phyloP scores from a whole-genome alignment of 805 yeast genomes.

The Wickerhamomyces kurtzmanii region DNA sequence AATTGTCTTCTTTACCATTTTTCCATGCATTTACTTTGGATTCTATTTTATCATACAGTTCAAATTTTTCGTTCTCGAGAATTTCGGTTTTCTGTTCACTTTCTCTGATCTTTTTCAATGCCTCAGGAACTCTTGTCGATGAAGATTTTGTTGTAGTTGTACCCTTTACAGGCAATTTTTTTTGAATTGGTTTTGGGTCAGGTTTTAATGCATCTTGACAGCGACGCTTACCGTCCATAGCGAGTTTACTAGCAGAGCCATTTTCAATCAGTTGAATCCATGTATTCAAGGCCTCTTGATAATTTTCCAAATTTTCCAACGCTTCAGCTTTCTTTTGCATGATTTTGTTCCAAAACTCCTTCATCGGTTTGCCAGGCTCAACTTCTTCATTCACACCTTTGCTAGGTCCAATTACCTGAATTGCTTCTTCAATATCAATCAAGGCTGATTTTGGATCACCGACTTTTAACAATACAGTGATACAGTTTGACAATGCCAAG shows the following conservation, averaged over 20 bases:
- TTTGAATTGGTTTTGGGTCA: conserved; percentile 21
- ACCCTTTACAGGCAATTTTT: conserved; percentile 5
- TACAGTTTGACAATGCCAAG: conserved; percentile 66
- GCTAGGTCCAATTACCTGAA: conserved; percentile 21
- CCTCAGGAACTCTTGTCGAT: conserved; percentile 21
- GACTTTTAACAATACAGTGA: conserved; percentile 52
- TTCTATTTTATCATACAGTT: conserved; percentile 55
- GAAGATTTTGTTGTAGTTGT: conserved; percentile 12
- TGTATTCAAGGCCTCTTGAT: conserved; percentile 45
- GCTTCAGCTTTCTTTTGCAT: conserved; percentile 71
- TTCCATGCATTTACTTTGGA: conserved; percentile 52
- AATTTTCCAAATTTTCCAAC: conserved; percentile 69
- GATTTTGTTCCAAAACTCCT: conserved; percentile 68
- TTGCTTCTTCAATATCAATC: conserved; percentile 19
- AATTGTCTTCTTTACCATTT: conserved; percentile 66
- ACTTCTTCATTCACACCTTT: conserved; percentile 29
- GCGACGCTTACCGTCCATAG: conserved; percentile 77
- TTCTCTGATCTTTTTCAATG: conserved; percentile 40
- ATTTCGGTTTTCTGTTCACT: conserved; percentile 33
- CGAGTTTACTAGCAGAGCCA: conserved; percentile 54
- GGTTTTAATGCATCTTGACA: conserved; percentile 62
- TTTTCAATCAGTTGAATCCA: conserved; percentile 57
- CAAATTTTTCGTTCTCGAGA: conserved; percentile 47
- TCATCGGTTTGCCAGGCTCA: conserved; percentile 44
- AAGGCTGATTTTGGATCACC: conserved; percentile 49